Evolutionary conservation across 768 basidiomycete genomes (phyloP), one percentile per base, ranked within the genome.

Genomic region (Psilocybe subaeruginosa): DNA sequence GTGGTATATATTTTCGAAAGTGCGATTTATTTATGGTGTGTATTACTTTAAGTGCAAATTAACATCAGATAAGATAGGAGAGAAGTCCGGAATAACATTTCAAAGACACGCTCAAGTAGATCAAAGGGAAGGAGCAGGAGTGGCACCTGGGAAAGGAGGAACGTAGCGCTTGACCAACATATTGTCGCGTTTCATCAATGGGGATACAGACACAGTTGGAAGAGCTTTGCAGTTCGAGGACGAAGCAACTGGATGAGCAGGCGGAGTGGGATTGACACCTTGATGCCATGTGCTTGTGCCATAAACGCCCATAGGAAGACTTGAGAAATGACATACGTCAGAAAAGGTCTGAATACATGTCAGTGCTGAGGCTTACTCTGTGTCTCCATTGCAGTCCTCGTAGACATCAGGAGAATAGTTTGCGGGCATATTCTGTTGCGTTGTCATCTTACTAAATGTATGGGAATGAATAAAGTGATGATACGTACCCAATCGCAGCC

Each of bases 231-330:
- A 96, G 66, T 84, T 78, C 8, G 88, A 91, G 1, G 89, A 88
- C 3, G 83, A 66, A 19, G 87, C 88, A 8, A 77, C 80, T 5
- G 85, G 81, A 68, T 89, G 86, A 5, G 87, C 74, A 8, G 78
- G 11, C 6, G 91, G 89, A 1, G 87, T 90, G 0, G 80, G 78
- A 0, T 75, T 76, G 48, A 80, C 72, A 17, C 88, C 88, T 72
- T 93, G 92, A 72, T 71, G 73, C 82, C 84, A 91, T 3, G 88
- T 90, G 62, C 87, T 90, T 8, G 83, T 81, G 59, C 87, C 88
- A 65, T 91, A 89, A 16, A 91, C 84, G 49, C 89, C 89, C 87
- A 89, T 89, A 0, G 88, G 86, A 63, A 72, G 69, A 56, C 80
- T 81, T 45, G 23, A 50, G 14, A 54, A 14, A 57, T 33, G 19